A percentile compares a stretch with the other conserved stretches of the same genome.
These are phyloP conservation scores for Blastocystis sp. DNA, from an alignment of 352 stramenopile genomes.

Conservation along the genomic window DNA sequence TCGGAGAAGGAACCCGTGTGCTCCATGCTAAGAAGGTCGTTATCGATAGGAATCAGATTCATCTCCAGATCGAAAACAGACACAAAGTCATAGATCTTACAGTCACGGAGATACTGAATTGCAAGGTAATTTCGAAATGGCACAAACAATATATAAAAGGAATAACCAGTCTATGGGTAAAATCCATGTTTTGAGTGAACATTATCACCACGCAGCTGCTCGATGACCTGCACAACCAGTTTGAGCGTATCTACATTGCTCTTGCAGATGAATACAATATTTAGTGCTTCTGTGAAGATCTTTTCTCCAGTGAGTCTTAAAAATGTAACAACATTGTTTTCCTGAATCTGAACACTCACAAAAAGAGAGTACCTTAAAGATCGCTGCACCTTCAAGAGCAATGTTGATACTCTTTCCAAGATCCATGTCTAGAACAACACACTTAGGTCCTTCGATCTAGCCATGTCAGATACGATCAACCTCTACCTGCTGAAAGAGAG, in stretches of 20 bases:
- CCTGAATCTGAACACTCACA: neutral
- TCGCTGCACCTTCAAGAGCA: constrained; percentile 10
- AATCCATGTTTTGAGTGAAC: neutral
- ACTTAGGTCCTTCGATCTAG: constrained; percentile 44
- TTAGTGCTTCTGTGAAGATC: neutral
- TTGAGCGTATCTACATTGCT: neutral
- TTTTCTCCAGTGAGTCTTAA: neutral
- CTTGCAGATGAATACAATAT: constrained; percentile 34
- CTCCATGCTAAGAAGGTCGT: constrained; percentile 57
- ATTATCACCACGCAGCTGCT: neutral
- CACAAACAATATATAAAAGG: constrained; percentile 13
- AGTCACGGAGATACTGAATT: constrained; percentile 1
- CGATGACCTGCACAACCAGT: neutral
- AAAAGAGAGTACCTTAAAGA: neutral
- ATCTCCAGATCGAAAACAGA: neutral
- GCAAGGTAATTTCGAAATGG: neutral
- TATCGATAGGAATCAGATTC: constrained; percentile 47
- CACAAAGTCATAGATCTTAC: constrained; percentile 8
- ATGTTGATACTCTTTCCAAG: constrained; percentile 48
- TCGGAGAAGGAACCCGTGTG: neutral
- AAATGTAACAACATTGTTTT: constrained; percentile 41
- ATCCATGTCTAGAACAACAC: constrained; percentile 44
- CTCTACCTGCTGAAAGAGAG: neutral
- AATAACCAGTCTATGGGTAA: neutral
- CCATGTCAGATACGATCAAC: neutral